Percentiles rank a stretch among this genome's conserved stretches.
Conservation (phyloP, 2,329 filamentous ascomycete genomes). For the Pyrenophora graminea region DNA sequence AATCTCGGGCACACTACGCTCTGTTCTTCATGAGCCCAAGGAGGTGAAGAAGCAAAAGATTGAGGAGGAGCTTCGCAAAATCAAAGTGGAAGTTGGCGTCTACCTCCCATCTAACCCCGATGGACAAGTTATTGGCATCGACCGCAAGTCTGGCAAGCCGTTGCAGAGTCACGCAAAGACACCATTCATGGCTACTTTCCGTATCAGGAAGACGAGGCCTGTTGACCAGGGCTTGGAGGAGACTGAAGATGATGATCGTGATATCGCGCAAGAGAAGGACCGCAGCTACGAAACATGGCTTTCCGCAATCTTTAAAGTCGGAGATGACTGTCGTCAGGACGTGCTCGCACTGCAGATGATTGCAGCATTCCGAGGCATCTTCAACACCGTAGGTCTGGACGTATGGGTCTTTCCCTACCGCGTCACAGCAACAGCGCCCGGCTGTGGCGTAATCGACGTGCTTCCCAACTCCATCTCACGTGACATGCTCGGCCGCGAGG, state of each 20-base stretch:
- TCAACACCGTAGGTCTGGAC: conserved; percentile 90
- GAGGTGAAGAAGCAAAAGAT: conserved; percentile 99
- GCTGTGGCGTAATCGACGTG: conserved; percentile 97
- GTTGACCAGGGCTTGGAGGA: conserved; percentile 35
- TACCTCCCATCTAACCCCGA: conserved; percentile 98
- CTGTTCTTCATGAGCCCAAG: conserved; percentile 88
- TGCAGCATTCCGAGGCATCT: conserved; percentile 94
- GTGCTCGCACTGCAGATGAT: conserved; percentile 98
- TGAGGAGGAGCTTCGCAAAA: conserved; percentile 95
- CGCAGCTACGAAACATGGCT: conserved; percentile 94
- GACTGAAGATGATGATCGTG: conserved; percentile 41
- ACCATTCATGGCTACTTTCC: conserved; percentile 98
- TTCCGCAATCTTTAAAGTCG: conserved; percentile 99
- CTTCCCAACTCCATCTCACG: conserved; percentile 96
- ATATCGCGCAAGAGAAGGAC: conserved; percentile 32
- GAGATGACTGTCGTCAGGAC: conserved; percentile 97
- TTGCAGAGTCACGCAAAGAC: conserved; percentile 98
- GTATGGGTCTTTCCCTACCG: conserved; percentile 97
- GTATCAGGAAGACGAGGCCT: conserved; percentile 79
- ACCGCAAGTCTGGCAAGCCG: conserved; percentile 96
- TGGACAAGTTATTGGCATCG: conserved; percentile 94
- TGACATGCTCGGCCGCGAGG: conserved; percentile 97
- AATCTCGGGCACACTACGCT: conserved; percentile 93
- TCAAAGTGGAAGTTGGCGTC: conserved; percentile 94
- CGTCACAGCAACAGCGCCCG: conserved; percentile 94